Conservation (phyloP, 2,329 filamentous ascomycete species). For the Apiospora rasikravindrae region DNA sequence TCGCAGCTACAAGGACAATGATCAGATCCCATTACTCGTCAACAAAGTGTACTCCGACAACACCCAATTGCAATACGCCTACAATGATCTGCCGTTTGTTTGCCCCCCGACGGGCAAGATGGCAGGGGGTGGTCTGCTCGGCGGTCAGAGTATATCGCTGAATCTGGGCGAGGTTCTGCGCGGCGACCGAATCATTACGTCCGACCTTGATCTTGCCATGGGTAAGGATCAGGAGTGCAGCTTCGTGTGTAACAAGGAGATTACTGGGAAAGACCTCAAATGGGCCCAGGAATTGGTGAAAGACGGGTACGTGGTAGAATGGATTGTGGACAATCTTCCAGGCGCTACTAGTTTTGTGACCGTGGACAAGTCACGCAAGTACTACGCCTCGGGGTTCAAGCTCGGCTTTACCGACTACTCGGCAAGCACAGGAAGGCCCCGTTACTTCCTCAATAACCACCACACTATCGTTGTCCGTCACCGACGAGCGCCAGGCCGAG, state of each 20-base stretch:
- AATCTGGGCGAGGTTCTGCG: conserved; percentile 88
- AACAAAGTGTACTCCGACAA: conserved; percentile 93
- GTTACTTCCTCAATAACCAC: conserved; percentile 85
- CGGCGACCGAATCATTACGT: conserved; percentile 83
- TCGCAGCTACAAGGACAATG: conserved; percentile 76
- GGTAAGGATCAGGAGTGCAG: conserved; percentile 75
- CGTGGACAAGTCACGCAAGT: conserved; percentile 81
- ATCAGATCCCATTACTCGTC: conserved; percentile 82
- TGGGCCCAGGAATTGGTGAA: conserved; percentile 74
- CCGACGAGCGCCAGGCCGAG: conserved; percentile 71
- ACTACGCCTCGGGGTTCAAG: conserved; percentile 91
- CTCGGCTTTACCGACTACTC: conserved; percentile 77
- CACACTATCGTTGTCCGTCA: conserved; percentile 84
- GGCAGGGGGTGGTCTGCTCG: conserved; percentile 70
- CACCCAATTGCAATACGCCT: conserved; percentile 90
- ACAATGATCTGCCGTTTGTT: conserved; percentile 86
- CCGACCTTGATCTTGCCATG: conserved; percentile 83
- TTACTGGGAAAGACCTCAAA: conserved; percentile 68
- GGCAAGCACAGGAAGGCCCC: conserved; percentile 61
- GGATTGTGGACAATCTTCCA: conserved; percentile 91
- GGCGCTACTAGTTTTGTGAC: conserved; percentile 89
- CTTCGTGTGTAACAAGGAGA: conserved; percentile 72
- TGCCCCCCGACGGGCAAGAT: conserved; percentile 77
- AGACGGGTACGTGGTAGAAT: conserved; percentile 85
- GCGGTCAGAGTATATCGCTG: conserved; percentile 77